Base-by-base conservation (phyloP, 768 basidiomycete species). In the Trametes gibbosa region DNA sequence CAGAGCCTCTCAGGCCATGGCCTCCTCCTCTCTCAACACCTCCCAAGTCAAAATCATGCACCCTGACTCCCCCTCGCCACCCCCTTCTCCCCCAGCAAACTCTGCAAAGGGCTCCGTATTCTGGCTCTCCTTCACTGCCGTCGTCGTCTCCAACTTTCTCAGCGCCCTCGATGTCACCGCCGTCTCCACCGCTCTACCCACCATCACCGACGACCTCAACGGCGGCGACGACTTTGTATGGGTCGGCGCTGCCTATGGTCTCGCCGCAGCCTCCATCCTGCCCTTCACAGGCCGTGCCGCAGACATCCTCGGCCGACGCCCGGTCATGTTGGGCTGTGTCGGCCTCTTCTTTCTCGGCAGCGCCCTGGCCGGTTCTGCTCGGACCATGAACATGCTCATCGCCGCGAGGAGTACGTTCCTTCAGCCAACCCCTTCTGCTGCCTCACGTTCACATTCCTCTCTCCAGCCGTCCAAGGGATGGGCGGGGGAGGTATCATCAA, bases 381-480 rank as follows among this genome's bases (percentile, higher is more conserved):
- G 72, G 29, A 74, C 52, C 50, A 78, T 80, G 75, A 56, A 61
- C 8, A 73, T 73, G 74, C 61, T 78, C 8, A 79, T 81, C 45
- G 75, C 69, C 4, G 77, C 72, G 0, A 63, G 79, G 50, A 19
- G 55, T 34, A 39, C 10, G 5, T 5, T 40, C 25, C 17, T 27
- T 9, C 12, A 14, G 1, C 4, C 16, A 1, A 21, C 2, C 8
- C n/a, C 24, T 67, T 1, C 10, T 14, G 34, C 5, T 17, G 16
- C 2, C 6, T 37, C 1, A 17, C 25, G 2, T n/a, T 2, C 34
- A 12, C 14, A 24, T 68, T 32, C 19, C 35, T 24, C 14, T 9
- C 45, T 39, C 5, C 46, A 76, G 76, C 69, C 12, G 53, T 70
- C 0, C 69, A 70, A 41, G 69, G 69, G 16, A 42, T 70, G 5